Conservation (phyloP, 2,329 filamentous ascomycete species). For the Dryadomyces quercivorus region DNA sequence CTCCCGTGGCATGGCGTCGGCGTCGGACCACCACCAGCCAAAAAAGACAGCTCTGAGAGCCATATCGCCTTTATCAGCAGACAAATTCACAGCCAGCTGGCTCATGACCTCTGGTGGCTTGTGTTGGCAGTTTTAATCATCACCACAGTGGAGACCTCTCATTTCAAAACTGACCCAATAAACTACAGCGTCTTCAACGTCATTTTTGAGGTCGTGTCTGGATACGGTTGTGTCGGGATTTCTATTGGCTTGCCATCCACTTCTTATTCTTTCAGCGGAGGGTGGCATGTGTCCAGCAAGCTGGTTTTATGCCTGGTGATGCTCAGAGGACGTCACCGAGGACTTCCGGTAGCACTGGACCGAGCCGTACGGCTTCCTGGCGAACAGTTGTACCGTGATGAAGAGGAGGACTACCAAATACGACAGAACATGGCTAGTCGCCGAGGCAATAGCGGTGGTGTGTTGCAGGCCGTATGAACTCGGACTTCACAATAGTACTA, state of each 20-base stretch:
- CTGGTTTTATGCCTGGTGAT: constrained; percentile 44
- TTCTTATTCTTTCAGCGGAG: constrained; percentile 42
- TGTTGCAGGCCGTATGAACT: not conserved
- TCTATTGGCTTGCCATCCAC: constrained; percentile 38
- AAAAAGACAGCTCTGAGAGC: constrained; percentile 19
- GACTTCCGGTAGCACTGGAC: constrained; percentile 42
- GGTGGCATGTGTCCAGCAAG: constrained; percentile 38
- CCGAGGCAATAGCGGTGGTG: constrained; percentile 14
- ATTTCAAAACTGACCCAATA: constrained; percentile 38
- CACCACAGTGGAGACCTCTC: constrained; percentile 41
- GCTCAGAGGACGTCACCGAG: constrained; percentile 41
- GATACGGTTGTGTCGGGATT: constrained; percentile 48
- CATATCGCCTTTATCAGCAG: constrained; percentile 38
- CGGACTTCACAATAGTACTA: not conserved
- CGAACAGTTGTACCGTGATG: constrained; percentile 23
- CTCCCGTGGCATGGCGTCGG: constrained; percentile 28
- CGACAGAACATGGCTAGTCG: constrained; percentile 23
- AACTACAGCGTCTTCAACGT: constrained; percentile 46
- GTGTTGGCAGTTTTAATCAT: constrained; percentile 48
- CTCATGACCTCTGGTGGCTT: constrained; percentile 55
- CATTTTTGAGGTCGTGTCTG: constrained; percentile 41
- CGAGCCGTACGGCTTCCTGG: constrained; percentile 32
- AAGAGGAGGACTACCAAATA: constrained; percentile 29
- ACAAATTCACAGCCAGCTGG: constrained; percentile 47
- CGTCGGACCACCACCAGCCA: constrained; percentile 15